phyloP scores from a whole-genome alignment of 2,329 filamentous ascomycete species.

The Niveomyces coronatus region DNA sequence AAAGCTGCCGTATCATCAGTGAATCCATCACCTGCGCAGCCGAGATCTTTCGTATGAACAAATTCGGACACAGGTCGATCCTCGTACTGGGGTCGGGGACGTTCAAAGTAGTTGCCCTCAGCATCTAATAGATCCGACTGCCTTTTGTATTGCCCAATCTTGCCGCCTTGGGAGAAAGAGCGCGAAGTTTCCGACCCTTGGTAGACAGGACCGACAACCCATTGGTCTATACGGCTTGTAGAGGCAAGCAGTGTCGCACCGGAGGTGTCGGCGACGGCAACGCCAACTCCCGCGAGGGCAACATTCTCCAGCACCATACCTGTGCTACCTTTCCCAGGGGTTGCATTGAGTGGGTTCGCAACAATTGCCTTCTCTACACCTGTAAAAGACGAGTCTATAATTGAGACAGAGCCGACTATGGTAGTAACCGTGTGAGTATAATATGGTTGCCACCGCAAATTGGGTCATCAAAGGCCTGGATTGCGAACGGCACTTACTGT shows the following conservation, averaged over 20 bases:
- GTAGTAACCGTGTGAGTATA: no score
- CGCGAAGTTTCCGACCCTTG: constrained; percentile 1
- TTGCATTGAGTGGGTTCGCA: neutral
- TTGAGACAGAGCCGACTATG: constrained; percentile 9
- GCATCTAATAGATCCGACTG: constrained; percentile 2
- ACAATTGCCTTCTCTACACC: constrained; percentile 11
- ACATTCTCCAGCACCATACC: constrained; percentile 45
- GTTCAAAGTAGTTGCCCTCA: constrained; percentile 28
- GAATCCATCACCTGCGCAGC: neutral
- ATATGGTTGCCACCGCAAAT: no score
- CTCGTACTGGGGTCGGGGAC: constrained; percentile 46
- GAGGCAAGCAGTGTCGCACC: constrained; percentile 8
- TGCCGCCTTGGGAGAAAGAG: constrained; percentile 9
- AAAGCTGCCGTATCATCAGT: constrained; percentile 45
- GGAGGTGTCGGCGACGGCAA: constrained; percentile 10
- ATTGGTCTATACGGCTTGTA: constrained; percentile 9
- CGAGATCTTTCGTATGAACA: constrained; percentile 11
- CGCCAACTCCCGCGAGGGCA: constrained; percentile 27
- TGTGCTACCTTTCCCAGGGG: constrained; percentile 10
- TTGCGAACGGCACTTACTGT: neutral
- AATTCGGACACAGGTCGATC: constrained; percentile 11
- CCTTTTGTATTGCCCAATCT: constrained; percentile 8
- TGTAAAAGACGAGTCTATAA: constrained; percentile 13
- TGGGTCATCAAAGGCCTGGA: no score
- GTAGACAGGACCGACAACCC: constrained; percentile 14